Conservation (phyloP, 2,329 filamentous ascomycete species). For the Biscogniauxia marginata region DNA sequence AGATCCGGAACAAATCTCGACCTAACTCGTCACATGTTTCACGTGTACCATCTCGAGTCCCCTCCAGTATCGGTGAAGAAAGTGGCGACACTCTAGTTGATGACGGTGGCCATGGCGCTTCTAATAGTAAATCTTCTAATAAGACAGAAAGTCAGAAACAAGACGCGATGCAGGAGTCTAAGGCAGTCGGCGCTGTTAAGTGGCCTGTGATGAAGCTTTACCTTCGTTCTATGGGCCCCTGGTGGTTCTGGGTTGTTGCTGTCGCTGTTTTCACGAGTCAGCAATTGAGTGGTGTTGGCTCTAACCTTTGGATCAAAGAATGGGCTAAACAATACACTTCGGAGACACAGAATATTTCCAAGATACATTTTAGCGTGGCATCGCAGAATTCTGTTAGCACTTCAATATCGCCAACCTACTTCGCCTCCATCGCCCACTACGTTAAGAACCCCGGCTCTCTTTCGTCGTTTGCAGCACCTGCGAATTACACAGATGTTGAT, state of each 20-base stretch:
- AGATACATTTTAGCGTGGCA: constrained; percentile 34
- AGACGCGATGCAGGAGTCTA: constrained; percentile 68
- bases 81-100: constrained; percentile 54
- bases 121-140: constrained; percentile 46
- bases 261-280: constrained; percentile 74
- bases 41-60: constrained; percentile 71
- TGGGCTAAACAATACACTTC: constrained; percentile 87
- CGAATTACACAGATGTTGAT: constrained; percentile 35
- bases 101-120: constrained; percentile 47
- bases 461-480: constrained; percentile 35
- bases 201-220: constrained; percentile 85
- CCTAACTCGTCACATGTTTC: constrained; percentile 70
- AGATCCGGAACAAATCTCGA: constrained; percentile 68
- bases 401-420: constrained; percentile 38
- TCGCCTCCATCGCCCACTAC: constrained; percentile 40
- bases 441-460: constrained; percentile 27
- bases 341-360: constrained; percentile 38
- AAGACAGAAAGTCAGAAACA: constrained; percentile 49
- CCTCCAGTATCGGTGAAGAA: constrained; percentile 71
- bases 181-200: constrained; percentile 84
- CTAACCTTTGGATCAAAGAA: constrained; percentile 90
- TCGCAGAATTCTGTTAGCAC: constrained; percentile 37
- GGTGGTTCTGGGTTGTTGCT: constrained; percentile 90
- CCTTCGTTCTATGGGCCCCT: constrained; percentile 85
- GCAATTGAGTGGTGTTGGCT: constrained; percentile 81